Base-by-base conservation (phyloP, 257 asterid species). In the Solanum arcanum region DNA sequence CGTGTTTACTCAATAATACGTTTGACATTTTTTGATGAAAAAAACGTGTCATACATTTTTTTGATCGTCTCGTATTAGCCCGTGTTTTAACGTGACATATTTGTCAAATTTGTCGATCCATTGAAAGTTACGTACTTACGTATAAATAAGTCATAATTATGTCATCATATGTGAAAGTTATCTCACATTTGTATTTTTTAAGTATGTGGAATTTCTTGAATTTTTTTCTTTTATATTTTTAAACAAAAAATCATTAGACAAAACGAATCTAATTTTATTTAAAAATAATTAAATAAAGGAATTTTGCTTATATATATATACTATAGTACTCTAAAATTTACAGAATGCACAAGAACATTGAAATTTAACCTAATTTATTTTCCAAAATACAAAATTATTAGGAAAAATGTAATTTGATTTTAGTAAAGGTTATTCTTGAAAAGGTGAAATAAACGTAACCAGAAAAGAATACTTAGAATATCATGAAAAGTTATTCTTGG, bases 31-130 rank as follows among this genome's bases (percentile, higher is more conserved):
- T 3, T 56, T 0, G 11, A 7, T 4, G n/a, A 0, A 18, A 52
- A 49, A 15, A 52, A 18, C 1, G 5, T 56, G n/a, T 0, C 0
- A 1, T 3, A 56, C 4, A 16, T 18, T 1, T 18, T 18, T 52
- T 10, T 18, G 62, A 52, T 18, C 23, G 3, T 52, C 23, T 52
- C 4, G 23, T 16, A 6, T 52, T 52, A 52, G 10, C 23, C 9
- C 2, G 60, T 49, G 60, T 6, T 16, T 18, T 33, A 18, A 72
- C 46, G 78, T 9, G 9, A 72, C 23, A 33, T 33, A 33, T 18
- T 72, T 72, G 46, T 72, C 44, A 72, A 31, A 69, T 69, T 15
- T 16, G 76, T 69, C 76, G 1, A 21, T 69, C 11, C 6, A 16
- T 70, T 70, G 77, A 16, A 70, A 31, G 76, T 27, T 27, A n/a